Evolutionary conservation across 2,329 filamentous ascomycete species (phyloP).

Genomic region (Fusarium sp.): DNA sequence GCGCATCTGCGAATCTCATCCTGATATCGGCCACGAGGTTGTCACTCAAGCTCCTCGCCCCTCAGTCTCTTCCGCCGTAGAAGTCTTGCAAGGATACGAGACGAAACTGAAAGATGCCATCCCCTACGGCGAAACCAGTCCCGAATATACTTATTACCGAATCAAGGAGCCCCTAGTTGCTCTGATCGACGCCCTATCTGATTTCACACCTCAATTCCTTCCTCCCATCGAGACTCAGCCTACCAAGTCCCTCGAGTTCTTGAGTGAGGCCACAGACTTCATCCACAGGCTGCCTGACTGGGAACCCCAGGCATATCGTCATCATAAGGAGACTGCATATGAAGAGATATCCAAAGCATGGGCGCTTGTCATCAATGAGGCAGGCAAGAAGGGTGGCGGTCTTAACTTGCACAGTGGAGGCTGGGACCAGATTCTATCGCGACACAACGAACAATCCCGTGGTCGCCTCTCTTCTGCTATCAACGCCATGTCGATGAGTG

Average conservation of each 20-base stretch:
- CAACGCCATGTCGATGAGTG: conserved; percentile 76
- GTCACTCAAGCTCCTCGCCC: conserved; percentile 87
- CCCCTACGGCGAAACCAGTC: conserved; percentile 85
- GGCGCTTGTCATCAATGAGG: conserved; percentile 90
- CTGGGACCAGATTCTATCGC: conserved; percentile 89
- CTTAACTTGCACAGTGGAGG: conserved; percentile 89
- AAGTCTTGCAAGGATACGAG: conserved; percentile 86
- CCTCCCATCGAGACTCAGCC: conserved; percentile 89
- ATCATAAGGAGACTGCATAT: conserved; percentile 95
- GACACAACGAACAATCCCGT: conserved; percentile 88
- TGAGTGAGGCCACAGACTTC: conserved; percentile 90
- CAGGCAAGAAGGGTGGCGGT: conserved; percentile 88
- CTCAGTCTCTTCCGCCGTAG: conserved; percentile 81
- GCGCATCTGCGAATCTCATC: conserved; percentile 89
- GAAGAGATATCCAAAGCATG: conserved; percentile 96
- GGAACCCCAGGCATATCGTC: conserved; percentile 87
- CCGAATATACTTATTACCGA: conserved; percentile 95
- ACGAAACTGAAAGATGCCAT: conserved; percentile 80
- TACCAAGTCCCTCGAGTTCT: conserved; percentile 84
- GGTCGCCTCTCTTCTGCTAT: conserved; percentile 85
- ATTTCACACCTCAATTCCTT: conserved; percentile 95
- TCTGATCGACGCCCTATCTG: conserved; percentile 87
- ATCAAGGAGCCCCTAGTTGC: conserved; percentile 83
- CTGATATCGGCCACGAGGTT: conserved; percentile 86
- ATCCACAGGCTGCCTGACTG: conserved; percentile 91